Evolutionary conservation across 441 rosid genomes (phyloP), one percentile per base, ranked within the genome.

Genomic region (Corymbia citriodora): DNA sequence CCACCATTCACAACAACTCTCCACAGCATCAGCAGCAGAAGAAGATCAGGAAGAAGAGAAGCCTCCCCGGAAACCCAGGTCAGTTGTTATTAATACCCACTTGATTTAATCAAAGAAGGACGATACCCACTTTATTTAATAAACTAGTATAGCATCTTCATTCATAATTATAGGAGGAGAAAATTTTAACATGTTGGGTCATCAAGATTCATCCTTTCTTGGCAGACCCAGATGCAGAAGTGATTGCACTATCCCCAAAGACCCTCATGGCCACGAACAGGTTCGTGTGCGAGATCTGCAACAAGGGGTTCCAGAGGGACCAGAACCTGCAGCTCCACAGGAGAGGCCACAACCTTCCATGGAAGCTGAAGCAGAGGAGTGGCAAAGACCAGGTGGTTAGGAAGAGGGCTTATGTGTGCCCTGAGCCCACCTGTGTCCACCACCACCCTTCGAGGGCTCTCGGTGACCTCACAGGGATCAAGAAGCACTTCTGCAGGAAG

Each of bases 21-120:
- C 89, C 91, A 31, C 87, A 93, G 88, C 93, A 94, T n/a, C 95
- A 92, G 31, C 95, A 93, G 88, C 95, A 93, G 91, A 94, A 92
- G 23, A 96, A 94, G 93, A 82, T 90, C 91, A 97, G 95, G 96
- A 98, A 96, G 95, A 97, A 97, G 70, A 93, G 99, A 94, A 96
- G 94, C 94, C 95, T 96, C 89, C 99, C 99, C 53, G 98, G 99
- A 23, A 96, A 98, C 92, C 99, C 99, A 92, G 99, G 99, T 96
- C 90, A 89, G 52, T 74, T 52, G 25, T 74, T 40, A 74, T 74
- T 54, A 49, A 87, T 53, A 74, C 52, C 83, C 88, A 53, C 23
- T 52, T 16, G 45, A 50, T 55, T 52, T 49, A 86, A n/a, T 27
- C 61, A n/a, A 86, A 87, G 48, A 50, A 87, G 53, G 23, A 87